Evolutionary conservation across 345 rosid genomes (phyloP).

Genomic region (Citrus glauca): DNA sequence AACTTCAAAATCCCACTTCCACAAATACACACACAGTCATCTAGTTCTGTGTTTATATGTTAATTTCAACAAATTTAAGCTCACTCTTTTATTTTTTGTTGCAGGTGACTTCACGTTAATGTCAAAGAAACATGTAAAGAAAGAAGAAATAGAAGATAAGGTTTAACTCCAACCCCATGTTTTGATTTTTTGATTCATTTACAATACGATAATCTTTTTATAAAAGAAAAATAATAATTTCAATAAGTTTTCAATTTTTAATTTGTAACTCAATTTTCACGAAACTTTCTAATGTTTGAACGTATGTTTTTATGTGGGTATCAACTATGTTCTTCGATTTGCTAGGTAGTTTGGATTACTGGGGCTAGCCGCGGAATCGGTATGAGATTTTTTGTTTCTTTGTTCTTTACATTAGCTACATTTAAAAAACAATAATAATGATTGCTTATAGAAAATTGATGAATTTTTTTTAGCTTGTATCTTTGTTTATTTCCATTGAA

Average conservation of each 20-base stretch:
- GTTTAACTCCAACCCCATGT: slow-evolving; percentile 21
- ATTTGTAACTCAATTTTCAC: not conserved
- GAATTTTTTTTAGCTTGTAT: not conserved
- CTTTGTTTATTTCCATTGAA: not conserved
- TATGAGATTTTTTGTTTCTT: slow-evolving; percentile 12
- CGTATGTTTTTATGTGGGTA: not conserved
- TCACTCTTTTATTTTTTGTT: slow-evolving; percentile 2
- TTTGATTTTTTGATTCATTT: not conserved
- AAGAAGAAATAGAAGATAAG: slow-evolving; percentile 77
- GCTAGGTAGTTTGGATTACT: slow-evolving; percentile 88
- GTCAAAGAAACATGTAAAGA: slow-evolving; percentile 68
- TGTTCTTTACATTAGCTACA: no score
- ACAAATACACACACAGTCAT: not conserved
- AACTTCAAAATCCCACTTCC: not conserved
- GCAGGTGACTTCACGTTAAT: slow-evolving; percentile 71
- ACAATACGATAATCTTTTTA: not conserved
- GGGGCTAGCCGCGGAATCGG: slow-evolving; percentile 99
- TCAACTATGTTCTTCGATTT: slow-evolving; percentile 6
- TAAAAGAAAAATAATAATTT: not conserved
- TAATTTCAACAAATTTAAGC: not conserved
- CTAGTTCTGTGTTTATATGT: not conserved
- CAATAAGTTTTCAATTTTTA: not conserved
- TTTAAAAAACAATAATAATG: no score
- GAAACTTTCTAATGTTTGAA: not conserved
- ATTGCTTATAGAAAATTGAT: not conserved